Base-by-base conservation (phyloP, 2,329 filamentous ascomycete species). In the Pseudonectria buxi region DNA sequence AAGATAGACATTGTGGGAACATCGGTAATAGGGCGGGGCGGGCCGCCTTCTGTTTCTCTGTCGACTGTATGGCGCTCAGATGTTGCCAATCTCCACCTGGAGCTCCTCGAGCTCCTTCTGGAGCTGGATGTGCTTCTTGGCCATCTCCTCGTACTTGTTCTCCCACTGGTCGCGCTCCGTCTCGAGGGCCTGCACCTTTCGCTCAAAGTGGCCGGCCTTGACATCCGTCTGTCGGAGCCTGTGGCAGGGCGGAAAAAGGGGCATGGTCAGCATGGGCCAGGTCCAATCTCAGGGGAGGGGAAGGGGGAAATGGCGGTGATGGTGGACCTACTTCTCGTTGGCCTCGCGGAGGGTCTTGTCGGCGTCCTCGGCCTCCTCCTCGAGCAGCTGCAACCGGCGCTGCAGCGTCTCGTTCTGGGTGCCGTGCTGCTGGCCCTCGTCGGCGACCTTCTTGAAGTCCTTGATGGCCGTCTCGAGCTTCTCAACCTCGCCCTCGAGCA, bases 211-310 rank as follows among this genome's bases (percentile, higher is more conserved):
- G 57, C 90, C 92, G 58, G 90, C 89, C 77, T 96, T 96, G 71
- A 96, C 88, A 64, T 98, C 92, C 70, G 92, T 95, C 73, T 95
- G 89, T 65, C 92, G 89, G 61, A 96, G 86, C 72, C 92, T 98
- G 54, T 48, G 18, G 39, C 38, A 29, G 43, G 37, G 34, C 49
- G 43, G 27, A 28, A 13, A 22, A 22, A 22, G 18, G 18, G 18
- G 18, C 18, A 35, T 33, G 37, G 41, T 53, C 43, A 51, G 45
- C 30, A 30, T 35, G 18, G 18, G 18, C 5, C 18, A 5, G 5
- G 18, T 22, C n/a, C 30, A n/a, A 12, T 22, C 11, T n/a, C 10
- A 13, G 15, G 18, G 9, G 9, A 9, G 18, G 18, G 18, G 18
- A 9, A 9, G 18, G 18, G 18, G 18, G 18, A n/a, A 47, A 50